Conservation (phyloP, 1,284 basidiomycete genomes). For the Boletus smithii region DNA sequence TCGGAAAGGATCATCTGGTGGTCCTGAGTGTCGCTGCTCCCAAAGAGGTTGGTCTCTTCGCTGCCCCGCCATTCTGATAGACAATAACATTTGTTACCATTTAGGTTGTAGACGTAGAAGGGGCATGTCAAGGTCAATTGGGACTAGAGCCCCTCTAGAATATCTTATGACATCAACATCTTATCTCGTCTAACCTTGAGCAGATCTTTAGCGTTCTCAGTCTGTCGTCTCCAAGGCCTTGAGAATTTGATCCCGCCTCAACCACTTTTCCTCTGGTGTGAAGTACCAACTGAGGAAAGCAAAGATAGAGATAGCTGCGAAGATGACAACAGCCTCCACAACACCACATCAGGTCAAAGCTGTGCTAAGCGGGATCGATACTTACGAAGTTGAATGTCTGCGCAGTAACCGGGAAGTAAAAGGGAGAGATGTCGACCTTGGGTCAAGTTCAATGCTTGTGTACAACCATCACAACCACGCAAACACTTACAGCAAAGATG, state of each 20-base stretch:
- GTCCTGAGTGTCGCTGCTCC: conserved; percentile 79
- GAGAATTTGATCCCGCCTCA: conserved; percentile 58
- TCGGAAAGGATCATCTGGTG: conserved; percentile 63
- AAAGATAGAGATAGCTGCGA: conserved; percentile 72
- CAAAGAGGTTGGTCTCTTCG: conserved; percentile 64
- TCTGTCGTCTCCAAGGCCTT: conserved; percentile 44
- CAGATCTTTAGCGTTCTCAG: conserved; percentile 8
- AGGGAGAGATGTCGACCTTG: conserved; percentile 76
- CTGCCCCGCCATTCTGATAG: conserved; percentile 1
- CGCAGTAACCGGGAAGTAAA: conserved; percentile 73
- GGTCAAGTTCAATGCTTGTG: neutral
- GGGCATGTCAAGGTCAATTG: conserved; percentile 75
- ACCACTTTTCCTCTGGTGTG: conserved; percentile 73
- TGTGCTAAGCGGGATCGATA: conserved; percentile 12
- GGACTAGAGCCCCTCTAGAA: conserved; percentile 59
- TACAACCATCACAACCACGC: neutral
- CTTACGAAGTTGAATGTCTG: conserved; percentile 78
- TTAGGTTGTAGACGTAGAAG: conserved; percentile 82
- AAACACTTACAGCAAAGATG: conserved; percentile 60
- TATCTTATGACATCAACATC: conserved; percentile 5
- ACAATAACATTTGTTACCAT: conserved; percentile 5
- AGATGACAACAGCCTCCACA: conserved; percentile 67
- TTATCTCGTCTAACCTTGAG: conserved; percentile 1
- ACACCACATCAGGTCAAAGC: conserved; percentile 15
- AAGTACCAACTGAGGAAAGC: conserved; percentile 74